Evolutionary conservation across 2,329 filamentous ascomycete species (phyloP).

Genomic region (Capronia americana): DNA sequence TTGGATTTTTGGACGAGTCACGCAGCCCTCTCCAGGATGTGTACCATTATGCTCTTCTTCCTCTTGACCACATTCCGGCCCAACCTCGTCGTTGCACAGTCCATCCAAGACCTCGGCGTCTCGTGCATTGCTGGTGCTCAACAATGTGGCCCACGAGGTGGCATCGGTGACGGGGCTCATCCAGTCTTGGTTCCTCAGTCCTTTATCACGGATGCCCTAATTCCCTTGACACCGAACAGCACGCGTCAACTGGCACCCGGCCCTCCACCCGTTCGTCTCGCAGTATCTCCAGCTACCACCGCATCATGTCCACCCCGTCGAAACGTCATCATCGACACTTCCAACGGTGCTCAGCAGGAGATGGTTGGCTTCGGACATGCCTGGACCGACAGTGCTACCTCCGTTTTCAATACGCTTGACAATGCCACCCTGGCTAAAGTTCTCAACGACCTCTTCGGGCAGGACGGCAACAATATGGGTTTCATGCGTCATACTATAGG

Average conservation of each 20-base stretch:
- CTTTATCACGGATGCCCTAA: conserved; percentile 24
- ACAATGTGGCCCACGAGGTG: conserved; percentile 22
- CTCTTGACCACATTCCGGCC: neutral
- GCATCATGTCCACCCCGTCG: conserved; percentile 16
- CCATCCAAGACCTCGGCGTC: conserved; percentile 19
- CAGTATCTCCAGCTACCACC: conserved; percentile 6
- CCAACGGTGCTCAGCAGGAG: conserved; percentile 21
- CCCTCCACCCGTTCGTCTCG: conserved; percentile 13
- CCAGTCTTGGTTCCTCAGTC: conserved; percentile 21
- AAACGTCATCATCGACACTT: conserved; percentile 20
- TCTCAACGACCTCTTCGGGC: conserved; percentile 46
- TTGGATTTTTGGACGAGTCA: neutral
- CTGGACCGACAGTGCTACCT: conserved; percentile 49
- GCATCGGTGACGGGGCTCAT: conserved; percentile 22
- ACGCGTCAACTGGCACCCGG: conserved; percentile 21
- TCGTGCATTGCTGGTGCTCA: conserved; percentile 22
- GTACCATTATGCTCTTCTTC: neutral
- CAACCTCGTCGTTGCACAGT: conserved; percentile 9
- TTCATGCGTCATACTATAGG: conserved; percentile 52
- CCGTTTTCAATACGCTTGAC: conserved; percentile 45
- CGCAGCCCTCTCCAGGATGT: neutral
- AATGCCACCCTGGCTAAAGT: conserved; percentile 42
- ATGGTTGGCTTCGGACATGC: conserved; percentile 48
- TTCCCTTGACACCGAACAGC: conserved; percentile 10
- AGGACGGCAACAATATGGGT: conserved; percentile 46